phyloP scores from a whole-genome alignment of 164 flowering plant genomes.

The Aristolochia contorta region DNA sequence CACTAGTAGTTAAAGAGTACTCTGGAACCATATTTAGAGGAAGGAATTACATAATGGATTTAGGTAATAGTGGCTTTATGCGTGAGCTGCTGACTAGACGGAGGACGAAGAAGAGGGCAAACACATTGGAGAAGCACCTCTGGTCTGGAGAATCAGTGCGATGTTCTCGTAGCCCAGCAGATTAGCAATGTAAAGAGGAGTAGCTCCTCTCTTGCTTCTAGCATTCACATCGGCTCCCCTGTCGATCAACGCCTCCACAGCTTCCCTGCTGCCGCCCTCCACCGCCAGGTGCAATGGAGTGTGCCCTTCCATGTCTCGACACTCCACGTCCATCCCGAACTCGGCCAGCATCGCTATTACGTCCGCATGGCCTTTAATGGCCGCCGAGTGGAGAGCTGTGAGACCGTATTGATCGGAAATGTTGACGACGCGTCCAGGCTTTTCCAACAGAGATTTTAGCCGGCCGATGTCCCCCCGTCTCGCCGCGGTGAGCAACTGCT shows the following conservation, averaged over 20 bases:
- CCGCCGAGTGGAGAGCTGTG: conserved; percentile 53
- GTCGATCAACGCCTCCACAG: conserved; percentile 31
- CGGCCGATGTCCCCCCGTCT: conserved; percentile 36
- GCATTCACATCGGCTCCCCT: conserved; percentile 48
- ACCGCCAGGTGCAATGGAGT: conserved; percentile 61
- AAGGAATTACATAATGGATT: too few relatives aligned
- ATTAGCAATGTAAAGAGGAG: conserved; percentile 44
- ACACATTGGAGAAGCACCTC: conserved; percentile 31
- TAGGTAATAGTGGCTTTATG: too few relatives aligned
- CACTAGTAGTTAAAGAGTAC: too few relatives aligned
- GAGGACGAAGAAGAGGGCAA: conserved; percentile 14
- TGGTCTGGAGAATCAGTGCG: conserved; percentile 21
- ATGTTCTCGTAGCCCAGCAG: conserved; percentile 35
- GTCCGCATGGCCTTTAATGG: conserved; percentile 52
- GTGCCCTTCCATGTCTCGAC: conserved; percentile 51
- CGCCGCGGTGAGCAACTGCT: conserved; percentile 39
- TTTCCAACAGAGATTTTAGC: conserved; percentile 26
- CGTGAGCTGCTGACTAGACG: neutral
- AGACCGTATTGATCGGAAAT: conserved; percentile 47
- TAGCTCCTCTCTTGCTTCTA: conserved; percentile 36
- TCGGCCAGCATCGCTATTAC: conserved; percentile 28
- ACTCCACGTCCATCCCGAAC: conserved; percentile 33
- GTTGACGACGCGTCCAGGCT: conserved; percentile 18
- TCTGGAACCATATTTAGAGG: too few relatives aligned
- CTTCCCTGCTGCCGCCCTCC: conserved; percentile 40